A percentile compares a stretch with the other conserved stretches of the same genome.
Evolutionary conservation across 169 alveolate species (phyloP).

Genomic region (Plasmodium gonderi): DNA sequence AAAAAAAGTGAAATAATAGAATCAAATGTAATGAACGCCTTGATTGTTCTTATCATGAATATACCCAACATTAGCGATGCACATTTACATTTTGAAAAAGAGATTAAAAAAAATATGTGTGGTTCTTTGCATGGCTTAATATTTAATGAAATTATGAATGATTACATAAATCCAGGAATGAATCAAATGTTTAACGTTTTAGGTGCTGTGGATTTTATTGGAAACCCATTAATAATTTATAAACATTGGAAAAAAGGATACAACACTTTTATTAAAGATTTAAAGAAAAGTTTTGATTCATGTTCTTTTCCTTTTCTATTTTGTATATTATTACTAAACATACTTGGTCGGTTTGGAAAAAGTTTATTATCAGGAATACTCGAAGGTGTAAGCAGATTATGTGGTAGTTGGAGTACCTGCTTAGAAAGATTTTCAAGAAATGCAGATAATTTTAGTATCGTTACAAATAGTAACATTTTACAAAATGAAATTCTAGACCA

Average conservation of each 20-base stretch:
- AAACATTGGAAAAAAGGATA: slow-evolving; percentile 84
- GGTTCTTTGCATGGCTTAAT: slow-evolving; percentile 64
- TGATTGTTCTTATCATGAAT: slow-evolving; percentile 53
- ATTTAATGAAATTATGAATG: slow-evolving; percentile 73
- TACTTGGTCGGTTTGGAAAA: slow-evolving; percentile 48
- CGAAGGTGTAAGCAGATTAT: slow-evolving; percentile 69
- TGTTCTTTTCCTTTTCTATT: slow-evolving; percentile 72
- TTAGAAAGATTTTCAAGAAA: slow-evolving; percentile 76
- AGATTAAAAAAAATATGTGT: slow-evolving; percentile 54
- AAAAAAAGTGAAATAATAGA: slow-evolving; percentile 75
- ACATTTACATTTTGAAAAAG: slow-evolving; percentile 71
- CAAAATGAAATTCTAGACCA: slow-evolving; percentile 79
- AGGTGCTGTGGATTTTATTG: slow-evolving; percentile 86
- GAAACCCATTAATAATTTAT: slow-evolving; percentile 84
- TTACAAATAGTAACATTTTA: slow-evolving; percentile 75
- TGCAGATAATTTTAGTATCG: slow-evolving; percentile 68
- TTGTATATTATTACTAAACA: slow-evolving; percentile 60
- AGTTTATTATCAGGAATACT: slow-evolving; percentile 63
- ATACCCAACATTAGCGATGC: slow-evolving; percentile 74
- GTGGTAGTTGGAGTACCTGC: slow-evolving; percentile 75
- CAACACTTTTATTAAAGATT: slow-evolving; percentile 44
- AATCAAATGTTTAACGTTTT: slow-evolving; percentile 85
- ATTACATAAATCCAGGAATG: slow-evolving; percentile 81
- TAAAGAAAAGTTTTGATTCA: slow-evolving; percentile 65
- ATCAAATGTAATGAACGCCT: slow-evolving; percentile 66